Percentiles rank a stretch among this genome's conserved stretches.
These are phyloP conservation scores for Glonium stellatum DNA, from an alignment of 495 filamentous ascomycete species.

Conservation along the genomic window DNA sequence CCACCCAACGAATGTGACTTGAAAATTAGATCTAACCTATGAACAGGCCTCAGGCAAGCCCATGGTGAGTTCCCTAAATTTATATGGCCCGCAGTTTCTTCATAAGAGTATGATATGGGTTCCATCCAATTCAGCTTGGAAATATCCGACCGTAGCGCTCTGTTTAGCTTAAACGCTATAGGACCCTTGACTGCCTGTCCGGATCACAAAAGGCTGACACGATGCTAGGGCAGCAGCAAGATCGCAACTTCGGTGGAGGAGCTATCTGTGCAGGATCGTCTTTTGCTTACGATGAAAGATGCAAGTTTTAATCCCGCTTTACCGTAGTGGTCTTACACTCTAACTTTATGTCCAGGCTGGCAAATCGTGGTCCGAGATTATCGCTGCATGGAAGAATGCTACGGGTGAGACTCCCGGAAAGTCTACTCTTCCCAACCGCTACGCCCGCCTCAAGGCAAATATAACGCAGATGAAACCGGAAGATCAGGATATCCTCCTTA, in stretches of 20 bases:
- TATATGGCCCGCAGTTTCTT: background rate
- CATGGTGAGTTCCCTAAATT: background rate
- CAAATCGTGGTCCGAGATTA: constrained; percentile 12
- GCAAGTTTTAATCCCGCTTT: too few relatives aligned
- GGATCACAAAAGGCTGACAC: background rate
- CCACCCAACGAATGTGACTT: background rate
- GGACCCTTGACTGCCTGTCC: background rate
- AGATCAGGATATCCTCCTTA: constrained; percentile 2
- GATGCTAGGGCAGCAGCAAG: background rate
- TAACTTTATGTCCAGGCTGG: background rate
- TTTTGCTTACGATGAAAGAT: background rate
- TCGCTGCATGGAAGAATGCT: background rate
- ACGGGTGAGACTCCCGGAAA: constrained; percentile 9
- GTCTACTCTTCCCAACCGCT: constrained; percentile 10
- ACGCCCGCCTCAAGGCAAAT: constrained; percentile 14
- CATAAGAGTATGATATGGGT: background rate
- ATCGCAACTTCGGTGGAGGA: background rate
- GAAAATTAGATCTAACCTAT: background rate
- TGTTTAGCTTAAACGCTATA: too few relatives aligned
- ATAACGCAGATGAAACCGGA: constrained; percentile 2
- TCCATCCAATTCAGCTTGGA: background rate
- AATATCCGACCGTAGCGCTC: too few relatives aligned
- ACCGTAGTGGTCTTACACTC: too few relatives aligned
- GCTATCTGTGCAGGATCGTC: background rate
- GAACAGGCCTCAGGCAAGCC: background rate